phyloP scores from a whole-genome alignment of 2,329 filamentous ascomycete genomes.

The Zasmidium cellare region DNA sequence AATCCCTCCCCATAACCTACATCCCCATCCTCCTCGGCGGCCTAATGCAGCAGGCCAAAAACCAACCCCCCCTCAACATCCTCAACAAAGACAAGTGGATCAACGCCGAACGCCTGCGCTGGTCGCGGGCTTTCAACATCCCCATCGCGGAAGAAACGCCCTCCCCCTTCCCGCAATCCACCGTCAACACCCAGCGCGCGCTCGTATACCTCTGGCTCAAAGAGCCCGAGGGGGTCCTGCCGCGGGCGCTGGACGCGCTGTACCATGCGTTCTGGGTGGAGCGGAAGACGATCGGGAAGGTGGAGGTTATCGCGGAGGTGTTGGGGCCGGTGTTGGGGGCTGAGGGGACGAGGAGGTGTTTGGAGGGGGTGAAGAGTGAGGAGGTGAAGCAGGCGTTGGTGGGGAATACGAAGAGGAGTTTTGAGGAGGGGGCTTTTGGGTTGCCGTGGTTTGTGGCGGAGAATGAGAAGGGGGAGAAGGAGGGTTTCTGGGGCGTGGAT shows the following conservation, averaged over 20 bases:
- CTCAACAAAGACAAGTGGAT: constrained; percentile 65
- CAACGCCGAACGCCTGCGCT: constrained; percentile 53
- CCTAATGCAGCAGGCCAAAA: constrained; percentile 58
- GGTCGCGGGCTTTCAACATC: constrained; percentile 54
- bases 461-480: constrained; percentile 54
- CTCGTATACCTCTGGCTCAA: constrained; percentile 49
- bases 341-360: constrained; percentile 43
- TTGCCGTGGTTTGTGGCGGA: constrained; percentile 61
- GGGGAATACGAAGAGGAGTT: constrained; percentile 53
- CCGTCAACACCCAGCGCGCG: constrained; percentile 53
- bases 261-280: constrained; percentile 56
- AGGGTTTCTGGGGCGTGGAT: constrained; percentile 62
- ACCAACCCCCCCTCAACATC: constrained; percentile 55
- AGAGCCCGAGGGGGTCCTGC: constrained; percentile 45
- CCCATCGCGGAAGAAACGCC: constrained; percentile 50
- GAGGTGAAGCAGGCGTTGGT: constrained; percentile 50
- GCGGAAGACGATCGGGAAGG: constrained; percentile 45
- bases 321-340: constrained; percentile 50
- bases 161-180: constrained; percentile 55
- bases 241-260: constrained; percentile 45
- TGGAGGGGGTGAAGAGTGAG: constrained; percentile 32
- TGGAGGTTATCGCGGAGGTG: constrained; percentile 46
- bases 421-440: constrained; percentile 59
- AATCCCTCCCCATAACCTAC: constrained; percentile 55
- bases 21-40: constrained; percentile 62